Conservation (phyloP, 1,284 basidiomycete genomes). For the Mixia osmundae region DNA sequence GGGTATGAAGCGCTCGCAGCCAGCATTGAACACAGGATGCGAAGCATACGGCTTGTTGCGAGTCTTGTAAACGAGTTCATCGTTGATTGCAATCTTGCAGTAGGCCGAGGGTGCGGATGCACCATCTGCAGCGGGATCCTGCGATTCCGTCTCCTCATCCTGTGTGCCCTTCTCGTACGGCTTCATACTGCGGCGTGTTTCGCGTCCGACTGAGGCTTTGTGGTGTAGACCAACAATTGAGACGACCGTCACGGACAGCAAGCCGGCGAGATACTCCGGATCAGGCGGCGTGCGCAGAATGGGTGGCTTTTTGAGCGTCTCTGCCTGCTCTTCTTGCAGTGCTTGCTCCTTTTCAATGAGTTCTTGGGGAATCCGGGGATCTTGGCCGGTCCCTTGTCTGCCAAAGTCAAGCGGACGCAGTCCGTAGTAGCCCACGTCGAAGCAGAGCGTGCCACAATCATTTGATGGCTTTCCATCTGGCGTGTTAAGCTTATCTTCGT, state of each 20-base stretch:
- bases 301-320: constrained; percentile 25
- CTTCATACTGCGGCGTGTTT: constrained; percentile 30
- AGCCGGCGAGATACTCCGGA: constrained; percentile 41
- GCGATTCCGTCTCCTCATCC: constrained; percentile 31
- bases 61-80: constrained; percentile 32
- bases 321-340: background rate
- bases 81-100: constrained; percentile 34
- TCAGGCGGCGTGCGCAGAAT: constrained; percentile 41
- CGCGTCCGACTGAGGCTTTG: too few species aligned
- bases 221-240: constrained; percentile 22
- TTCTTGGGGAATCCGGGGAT: constrained; percentile 28
- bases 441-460: constrained; percentile 17
- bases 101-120: constrained; percentile 29
- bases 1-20: constrained; percentile 45
- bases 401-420: background rate
- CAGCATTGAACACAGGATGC: constrained; percentile 43
- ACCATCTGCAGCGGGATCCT: constrained; percentile 29
- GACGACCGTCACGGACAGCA: constrained; percentile 33
- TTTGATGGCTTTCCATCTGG: constrained; percentile 24
- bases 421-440: background rate
- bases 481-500: constrained; percentile 11
- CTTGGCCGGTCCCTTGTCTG: constrained; percentile 22
- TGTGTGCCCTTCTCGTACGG: constrained; percentile 25
- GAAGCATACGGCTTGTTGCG: constrained; percentile 1
- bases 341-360: constrained; percentile 12